Base-by-base conservation (phyloP, 2,329 filamentous ascomycete species). In the Verticillium klebahnii region DNA sequence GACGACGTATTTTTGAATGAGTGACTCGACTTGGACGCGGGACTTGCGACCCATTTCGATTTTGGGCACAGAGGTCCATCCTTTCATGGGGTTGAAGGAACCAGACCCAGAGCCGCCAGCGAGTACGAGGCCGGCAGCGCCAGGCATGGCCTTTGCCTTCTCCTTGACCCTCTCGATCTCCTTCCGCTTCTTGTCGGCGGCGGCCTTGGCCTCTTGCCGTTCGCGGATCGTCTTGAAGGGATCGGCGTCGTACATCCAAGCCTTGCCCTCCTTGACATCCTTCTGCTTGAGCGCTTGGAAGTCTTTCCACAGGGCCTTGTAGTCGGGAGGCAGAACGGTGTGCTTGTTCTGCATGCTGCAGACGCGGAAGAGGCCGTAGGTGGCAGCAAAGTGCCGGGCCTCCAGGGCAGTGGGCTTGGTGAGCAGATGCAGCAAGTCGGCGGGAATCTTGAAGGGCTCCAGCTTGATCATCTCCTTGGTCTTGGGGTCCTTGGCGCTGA, bases 301-400 rank as follows among this genome's bases (percentile, higher is more conserved):
- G 62, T 93, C 88, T 72, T 96, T 96, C 95, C 95, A 99, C 52
- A 97, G 79, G 66, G 91, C 86, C 71, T 89, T 90, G 76, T 97
- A 96, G 63, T 90, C 91, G 0, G 95, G 95, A 29, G 95, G 95
- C 66, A 99, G 82, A 78, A 93, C 94, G 80, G 93, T 96, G 72
- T 97, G 92, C 69, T 97, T 86, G 72, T 98, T 98, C 76, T 93
- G 93, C 88, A 96, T 96, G 72, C 90, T 97, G 75, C 91, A 94
- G 3, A 98, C 91, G 58, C 95, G 85, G 72, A 95, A 98, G 9
- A 99, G 82, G 2, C 89, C 91, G 76, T 96, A 98, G 0, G 93
- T 92, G 4, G 95, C 95, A 9, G 93, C 93, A 67, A 96, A 95
- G 78, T 99, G 94, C 63, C 90, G 89, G 23, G 95, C 94, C 79